A percentile compares a stretch with the other conserved stretches of the same genome.
These are phyloP conservation scores for Dipteronia sinensis DNA, from an alignment of 345 rosid genomes.

Conservation along the genomic window DNA sequence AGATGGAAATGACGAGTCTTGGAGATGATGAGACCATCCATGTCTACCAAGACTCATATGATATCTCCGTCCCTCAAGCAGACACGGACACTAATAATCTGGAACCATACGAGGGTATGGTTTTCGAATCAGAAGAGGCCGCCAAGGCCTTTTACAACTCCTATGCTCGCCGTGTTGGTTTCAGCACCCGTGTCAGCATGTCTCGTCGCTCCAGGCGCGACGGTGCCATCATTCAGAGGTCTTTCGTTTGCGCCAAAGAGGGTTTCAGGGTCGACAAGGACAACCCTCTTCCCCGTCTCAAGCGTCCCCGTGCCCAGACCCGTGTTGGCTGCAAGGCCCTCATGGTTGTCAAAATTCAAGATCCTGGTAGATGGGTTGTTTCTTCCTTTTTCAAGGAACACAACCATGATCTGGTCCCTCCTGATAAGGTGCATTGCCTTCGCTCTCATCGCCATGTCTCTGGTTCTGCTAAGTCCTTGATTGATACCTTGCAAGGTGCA, in stretches of 20 bases:
- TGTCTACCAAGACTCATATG: conserved; percentile 2
- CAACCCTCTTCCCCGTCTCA: conserved; percentile 23
- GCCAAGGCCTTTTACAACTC: conserved; percentile 47
- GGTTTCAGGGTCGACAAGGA: conserved; percentile 37
- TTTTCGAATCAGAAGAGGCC: conserved; percentile 48
- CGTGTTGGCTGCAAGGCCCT: conserved; percentile 44
- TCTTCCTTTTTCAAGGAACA: conserved; percentile 31
- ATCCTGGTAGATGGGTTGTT: conserved; percentile 40
- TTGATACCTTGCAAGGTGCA: conserved; percentile 39
- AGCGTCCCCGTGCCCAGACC: conserved; percentile 38
- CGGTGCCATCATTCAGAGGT: conserved; percentile 45
- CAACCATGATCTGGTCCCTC: conserved; percentile 39
- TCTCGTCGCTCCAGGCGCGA: conserved; percentile 48
- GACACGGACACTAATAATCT: conserved; percentile 24
- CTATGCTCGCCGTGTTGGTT: conserved; percentile 46
- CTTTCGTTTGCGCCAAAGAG: conserved; percentile 44
- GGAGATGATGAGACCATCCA: conserved; percentile 20
- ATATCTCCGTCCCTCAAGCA: conserved; percentile 3
- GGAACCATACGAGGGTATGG: conserved; percentile 45
- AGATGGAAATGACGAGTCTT: conserved; percentile 32
- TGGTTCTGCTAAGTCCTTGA: conserved; percentile 34
- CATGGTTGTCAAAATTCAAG: conserved; percentile 36
- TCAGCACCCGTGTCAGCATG: conserved; percentile 46
- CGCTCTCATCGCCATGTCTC: conserved; percentile 45
- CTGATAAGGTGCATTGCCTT: conserved; percentile 40